Conservation (phyloP, 2,329 filamentous ascomycete species). For the Decorospora gaudefroyi region DNA sequence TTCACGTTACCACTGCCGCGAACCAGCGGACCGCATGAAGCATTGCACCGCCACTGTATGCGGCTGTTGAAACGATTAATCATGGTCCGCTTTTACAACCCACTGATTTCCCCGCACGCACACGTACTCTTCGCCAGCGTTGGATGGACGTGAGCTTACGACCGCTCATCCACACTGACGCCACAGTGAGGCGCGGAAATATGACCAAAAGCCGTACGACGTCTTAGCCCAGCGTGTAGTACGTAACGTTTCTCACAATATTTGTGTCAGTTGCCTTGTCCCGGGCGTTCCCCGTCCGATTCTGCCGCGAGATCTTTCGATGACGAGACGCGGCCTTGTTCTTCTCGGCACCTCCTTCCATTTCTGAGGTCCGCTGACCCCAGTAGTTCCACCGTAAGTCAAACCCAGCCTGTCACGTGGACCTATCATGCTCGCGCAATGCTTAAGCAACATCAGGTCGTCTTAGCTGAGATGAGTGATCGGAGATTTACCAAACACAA, state of each 20-base stretch:
- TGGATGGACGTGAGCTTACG: constrained; percentile 9
- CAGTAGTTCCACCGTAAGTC: constrained; percentile 7
- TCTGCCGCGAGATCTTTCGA: background rate
- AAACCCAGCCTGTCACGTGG: constrained; percentile 8
- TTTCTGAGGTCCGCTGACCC: constrained; percentile 14
- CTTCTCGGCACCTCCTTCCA: constrained; percentile 1
- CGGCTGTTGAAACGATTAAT: constrained; percentile 16
- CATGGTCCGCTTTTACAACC: background rate
- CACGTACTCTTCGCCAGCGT: too few relatives aligned
- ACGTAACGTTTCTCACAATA: background rate
- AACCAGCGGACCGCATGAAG: constrained; percentile 22
- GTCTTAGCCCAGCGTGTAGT: background rate
- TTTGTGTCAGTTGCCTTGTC: constrained; percentile 29
- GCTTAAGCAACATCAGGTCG: constrained; percentile 7
- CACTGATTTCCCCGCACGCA: too few relatives aligned
- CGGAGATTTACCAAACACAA: background rate
- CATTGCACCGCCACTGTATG: constrained; percentile 15
- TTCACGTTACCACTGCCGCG: constrained; percentile 20
- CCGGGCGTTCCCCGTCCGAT: constrained; percentile 3
- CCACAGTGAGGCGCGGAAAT: constrained; percentile 11
- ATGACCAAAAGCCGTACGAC: too few relatives aligned
- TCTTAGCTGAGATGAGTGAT: background rate
- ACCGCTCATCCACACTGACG: constrained; percentile 7
- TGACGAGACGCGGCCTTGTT: too few relatives aligned
- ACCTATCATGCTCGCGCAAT: constrained; percentile 11